phyloP scores from a whole-genome alignment of 1,139 yeast genomes.

The Scheffersomyces illinoinensis region DNA sequence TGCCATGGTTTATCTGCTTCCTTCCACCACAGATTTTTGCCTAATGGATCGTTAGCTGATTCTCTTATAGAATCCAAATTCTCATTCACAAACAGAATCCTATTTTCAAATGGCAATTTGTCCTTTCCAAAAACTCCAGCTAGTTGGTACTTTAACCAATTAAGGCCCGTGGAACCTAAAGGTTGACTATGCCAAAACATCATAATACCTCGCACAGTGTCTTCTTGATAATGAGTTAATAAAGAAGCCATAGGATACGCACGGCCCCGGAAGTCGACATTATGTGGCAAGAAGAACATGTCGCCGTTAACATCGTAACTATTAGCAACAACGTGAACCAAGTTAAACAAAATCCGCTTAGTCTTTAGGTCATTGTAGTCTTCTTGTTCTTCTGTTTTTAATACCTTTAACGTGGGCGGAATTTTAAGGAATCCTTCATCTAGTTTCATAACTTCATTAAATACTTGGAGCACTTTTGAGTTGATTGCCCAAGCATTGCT shows the following conservation, averaged over 20 bases:
- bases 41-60: constrained; percentile 31
- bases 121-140: constrained; percentile 38
- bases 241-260: constrained; percentile 41
- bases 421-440: constrained; percentile 30
- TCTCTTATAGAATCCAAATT: constrained; percentile 22
- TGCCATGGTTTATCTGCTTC: constrained; percentile 46
- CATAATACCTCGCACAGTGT: constrained; percentile 33
- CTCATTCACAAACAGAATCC: constrained; percentile 28
- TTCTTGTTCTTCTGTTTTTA: constrained; percentile 3
- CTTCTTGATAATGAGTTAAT: constrained; percentile 40
- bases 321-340: constrained; percentile 23
- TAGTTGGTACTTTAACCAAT: constrained; percentile 45
- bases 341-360: constrained; percentile 22
- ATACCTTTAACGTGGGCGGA: constrained; percentile 20
- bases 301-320: constrained; percentile 36
- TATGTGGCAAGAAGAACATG: constrained; percentile 40
- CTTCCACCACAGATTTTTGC: constrained; percentile 36
- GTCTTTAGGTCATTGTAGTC: constrained; percentile 18
- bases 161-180: constrained; percentile 34
- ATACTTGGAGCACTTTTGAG: constrained; percentile 21
- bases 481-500: constrained; percentile 41
- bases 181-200: constrained; percentile 42
- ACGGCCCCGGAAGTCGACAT: constrained; percentile 45
- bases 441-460: constrained; percentile 21
- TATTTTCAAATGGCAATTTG: constrained; percentile 23